Percentiles rank a stretch among this genome's conserved stretches.
phyloP scores from a whole-genome alignment of 1,284 basidiomycete genomes.

The Sporisorium iseilematis-ciliati region DNA sequence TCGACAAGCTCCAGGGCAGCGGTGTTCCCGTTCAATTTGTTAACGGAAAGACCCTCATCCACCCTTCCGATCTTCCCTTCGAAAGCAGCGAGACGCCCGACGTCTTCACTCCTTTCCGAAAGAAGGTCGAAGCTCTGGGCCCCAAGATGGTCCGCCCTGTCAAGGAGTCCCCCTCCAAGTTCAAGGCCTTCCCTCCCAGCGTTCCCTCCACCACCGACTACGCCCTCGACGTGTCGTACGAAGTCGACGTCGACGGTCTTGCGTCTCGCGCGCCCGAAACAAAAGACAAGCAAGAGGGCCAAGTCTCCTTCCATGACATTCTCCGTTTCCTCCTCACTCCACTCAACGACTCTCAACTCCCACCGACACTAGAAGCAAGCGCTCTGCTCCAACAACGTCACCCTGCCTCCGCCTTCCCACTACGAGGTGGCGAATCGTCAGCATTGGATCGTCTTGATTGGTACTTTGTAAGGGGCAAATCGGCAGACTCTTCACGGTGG shows the following conservation, averaged over 20 bases:
- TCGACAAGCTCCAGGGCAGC: slow-evolving; percentile 40
- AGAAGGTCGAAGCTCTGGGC: slow-evolving; percentile 72
- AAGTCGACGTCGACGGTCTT: slow-evolving; percentile 64
- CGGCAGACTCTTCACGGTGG: slow-evolving; percentile 58
- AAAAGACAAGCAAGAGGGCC: slow-evolving; percentile 54
- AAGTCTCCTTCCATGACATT: slow-evolving; percentile 66
- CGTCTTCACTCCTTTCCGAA: slow-evolving; percentile 73
- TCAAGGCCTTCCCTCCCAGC: slow-evolving; percentile 54
- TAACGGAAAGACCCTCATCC: slow-evolving; percentile 64
- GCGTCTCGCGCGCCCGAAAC: slow-evolving; percentile 43
- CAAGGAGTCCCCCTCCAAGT: slow-evolving; percentile 49
- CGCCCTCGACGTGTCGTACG: slow-evolving; percentile 62
- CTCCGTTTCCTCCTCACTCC: slow-evolving; percentile 59
- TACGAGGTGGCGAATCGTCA: slow-evolving; percentile 63
- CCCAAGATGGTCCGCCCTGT: slow-evolving; percentile 66
- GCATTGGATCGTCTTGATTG: slow-evolving; percentile 63
- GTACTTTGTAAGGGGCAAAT: slow-evolving; percentile 66
- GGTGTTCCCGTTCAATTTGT: slow-evolving; percentile 58
- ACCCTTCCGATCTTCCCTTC: slow-evolving; percentile 72
- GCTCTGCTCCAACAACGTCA: slow-evolving; percentile 62
- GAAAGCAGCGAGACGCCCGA: slow-evolving; percentile 71
- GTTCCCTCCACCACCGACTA: slow-evolving; percentile 59
- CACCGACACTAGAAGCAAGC: slow-evolving; percentile 53
- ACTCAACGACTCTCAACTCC: slow-evolving; percentile 57
- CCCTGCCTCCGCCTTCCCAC: slow-evolving; percentile 61